Percentiles rank a stretch among this genome's conserved stretches.
phyloP scores from a whole-genome alignment of 2,329 filamentous ascomycete species.

The Dactylellina sp. region DNA sequence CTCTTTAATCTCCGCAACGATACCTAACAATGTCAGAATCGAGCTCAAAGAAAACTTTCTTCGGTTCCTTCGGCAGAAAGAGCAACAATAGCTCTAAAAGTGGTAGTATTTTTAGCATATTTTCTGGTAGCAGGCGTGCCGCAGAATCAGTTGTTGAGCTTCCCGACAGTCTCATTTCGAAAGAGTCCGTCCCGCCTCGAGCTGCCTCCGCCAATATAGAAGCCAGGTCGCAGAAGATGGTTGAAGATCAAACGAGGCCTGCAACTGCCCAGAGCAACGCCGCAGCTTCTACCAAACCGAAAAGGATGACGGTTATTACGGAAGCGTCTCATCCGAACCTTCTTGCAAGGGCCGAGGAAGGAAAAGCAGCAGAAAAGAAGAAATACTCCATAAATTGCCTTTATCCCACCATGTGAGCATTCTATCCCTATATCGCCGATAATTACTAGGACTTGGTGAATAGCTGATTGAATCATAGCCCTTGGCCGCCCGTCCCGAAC shows the following conservation, averaged over 20 bases:
- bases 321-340: constrained; percentile 11
- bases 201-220: constrained; percentile 14
- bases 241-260: not conserved
- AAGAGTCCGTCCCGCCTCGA: not conserved
- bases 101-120: constrained; percentile 5
- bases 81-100: not conserved
- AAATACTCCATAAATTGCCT: not conserved
- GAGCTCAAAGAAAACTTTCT: constrained; percentile 2
- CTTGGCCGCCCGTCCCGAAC: not conserved
- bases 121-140: not conserved
- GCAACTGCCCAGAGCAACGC: constrained; percentile 1
- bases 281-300: not conserved
- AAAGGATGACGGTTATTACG: constrained; percentile 7
- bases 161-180: not conserved
- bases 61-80: not conserved
- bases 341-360: not conserved
- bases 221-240: not conserved
- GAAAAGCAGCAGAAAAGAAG: not conserved
- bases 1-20: no score
- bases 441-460: not conserved
- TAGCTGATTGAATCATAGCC: not conserved
- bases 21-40: constrained; percentile 2
- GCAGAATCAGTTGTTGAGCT: not conserved
- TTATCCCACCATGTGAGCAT: not conserved
- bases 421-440: not conserved